Conservation (phyloP, 768 basidiomycete genomes). For the Sarcodon sp. region DNA sequence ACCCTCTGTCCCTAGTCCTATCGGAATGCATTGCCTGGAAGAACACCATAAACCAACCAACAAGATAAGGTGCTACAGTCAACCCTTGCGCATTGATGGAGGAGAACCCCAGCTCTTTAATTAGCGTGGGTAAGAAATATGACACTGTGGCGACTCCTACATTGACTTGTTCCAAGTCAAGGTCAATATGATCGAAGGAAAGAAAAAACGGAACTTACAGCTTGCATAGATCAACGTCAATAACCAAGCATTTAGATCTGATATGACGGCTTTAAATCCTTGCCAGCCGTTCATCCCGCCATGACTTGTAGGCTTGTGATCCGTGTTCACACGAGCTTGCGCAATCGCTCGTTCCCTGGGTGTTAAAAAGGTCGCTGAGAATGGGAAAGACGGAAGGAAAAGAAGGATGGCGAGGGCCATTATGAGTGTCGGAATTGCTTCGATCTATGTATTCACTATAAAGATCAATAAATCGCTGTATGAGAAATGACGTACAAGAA, state of each 20-base stretch:
- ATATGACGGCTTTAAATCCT: slow-evolving; percentile 38
- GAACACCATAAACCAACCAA: slow-evolving; percentile 43
- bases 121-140: slow-evolving; percentile 47
- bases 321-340: slow-evolving; percentile 38
- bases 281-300: slow-evolving; percentile 45
- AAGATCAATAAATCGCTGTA: background rate
- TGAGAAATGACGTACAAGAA: slow-evolving; percentile 23
- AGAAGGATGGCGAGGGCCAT: slow-evolving; percentile 36
- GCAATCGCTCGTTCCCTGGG: slow-evolving; percentile 42
- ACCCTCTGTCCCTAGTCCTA: slow-evolving; percentile 38
- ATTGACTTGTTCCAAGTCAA: slow-evolving; percentile 23
- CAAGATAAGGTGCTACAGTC: slow-evolving; percentile 42
- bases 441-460: slow-evolving; percentile 22
- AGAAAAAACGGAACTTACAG: slow-evolving; percentile 20
- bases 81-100: slow-evolving; percentile 45
- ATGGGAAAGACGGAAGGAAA: slow-evolving; percentile 44
- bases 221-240: slow-evolving; percentile 39
- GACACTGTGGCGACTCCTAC: slow-evolving; percentile 43
- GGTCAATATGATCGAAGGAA: background rate
- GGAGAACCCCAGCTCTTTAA: slow-evolving; percentile 41
- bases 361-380: slow-evolving; percentile 36
- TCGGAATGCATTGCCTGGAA: slow-evolving; percentile 45
- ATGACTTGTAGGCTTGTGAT: slow-evolving; percentile 44
- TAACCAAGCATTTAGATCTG: slow-evolving; percentile 38
- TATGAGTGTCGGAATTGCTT: slow-evolving; percentile 40